Base-by-base conservation (phyloP, 2,329 filamentous ascomycete genomes). In the Alternaria ventricosa region DNA sequence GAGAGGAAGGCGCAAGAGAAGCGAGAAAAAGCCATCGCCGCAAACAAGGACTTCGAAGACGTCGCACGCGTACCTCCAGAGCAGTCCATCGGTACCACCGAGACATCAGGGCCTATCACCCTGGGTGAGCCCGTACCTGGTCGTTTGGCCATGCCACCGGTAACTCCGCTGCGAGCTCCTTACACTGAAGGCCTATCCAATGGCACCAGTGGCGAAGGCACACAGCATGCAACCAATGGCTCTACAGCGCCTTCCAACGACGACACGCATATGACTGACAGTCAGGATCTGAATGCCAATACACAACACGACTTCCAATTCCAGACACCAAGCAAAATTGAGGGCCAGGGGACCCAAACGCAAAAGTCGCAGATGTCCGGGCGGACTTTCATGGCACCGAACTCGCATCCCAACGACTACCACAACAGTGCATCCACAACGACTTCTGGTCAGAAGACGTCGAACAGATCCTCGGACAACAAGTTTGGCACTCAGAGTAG, bases 341-440 rank as follows among this genome's bases (percentile, higher is more conserved):
- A 71, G 13, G 75, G 75, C 6, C 74, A 78, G 63, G 76, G 86
- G 81, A 74, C 73, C 23, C 69, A 76, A 63, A 80, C 87, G 77
- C 61, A 88, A 81, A 83, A 89, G 22, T 92, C 91, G 1, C 91
- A 92, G 75, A 82, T 85, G 47, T 91, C 90, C 25, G 85, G 83
- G 7, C 85, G 87, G 69, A 89, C 87, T 3, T 87, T 86, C 22
- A 84, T 90, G 81, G 83, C 84, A 9, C 84, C 84, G 12, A 85
- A 86, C 61, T 87, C 87, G 30, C 85, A 89, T 74, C 82, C 85
- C 15, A 82, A 83, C 22, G 87, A 90, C 87, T 90, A 89, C 62
- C 82, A 90, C 57, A 97, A 98, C 72, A 94, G 97, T 73, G 95
- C 94, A 2, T 97, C 94, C 3, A 96, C 94, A 1, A 97, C 94